Evolutionary conservation across 768 basidiomycete species (phyloP).

Genomic region (Ramaria sp.): DNA sequence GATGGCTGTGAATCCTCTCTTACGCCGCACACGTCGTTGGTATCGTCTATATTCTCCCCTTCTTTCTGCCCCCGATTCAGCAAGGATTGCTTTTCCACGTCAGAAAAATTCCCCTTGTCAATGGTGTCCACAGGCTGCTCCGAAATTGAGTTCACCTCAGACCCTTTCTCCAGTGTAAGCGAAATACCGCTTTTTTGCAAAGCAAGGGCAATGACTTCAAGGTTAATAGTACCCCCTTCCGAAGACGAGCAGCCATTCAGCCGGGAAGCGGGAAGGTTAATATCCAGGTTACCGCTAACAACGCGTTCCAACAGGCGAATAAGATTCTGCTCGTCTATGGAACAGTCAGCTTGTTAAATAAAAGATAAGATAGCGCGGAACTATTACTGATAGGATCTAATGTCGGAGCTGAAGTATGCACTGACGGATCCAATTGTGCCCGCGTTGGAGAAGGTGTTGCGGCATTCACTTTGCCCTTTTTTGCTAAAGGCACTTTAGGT

Average conservation of each 20-base stretch:
- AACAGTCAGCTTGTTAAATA: background rate
- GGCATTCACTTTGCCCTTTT: background rate
- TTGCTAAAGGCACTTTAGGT: background rate
- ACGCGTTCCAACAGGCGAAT: constrained; percentile 8
- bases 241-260: background rate
- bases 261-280: constrained; percentile 5
- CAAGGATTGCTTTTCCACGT: background rate
- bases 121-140: background rate
- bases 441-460: background rate
- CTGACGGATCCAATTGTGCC: background rate
- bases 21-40: too few species aligned
- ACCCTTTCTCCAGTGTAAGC: background rate
- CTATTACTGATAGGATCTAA: constrained; percentile 6
- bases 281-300: constrained; percentile 6
- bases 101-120: background rate
- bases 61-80: background rate
- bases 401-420: background rate
- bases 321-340: constrained; percentile 6
- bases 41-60: too few species aligned
- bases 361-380: background rate
- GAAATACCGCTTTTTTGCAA: constrained; percentile 5
- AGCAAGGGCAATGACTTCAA: constrained; percentile 3
- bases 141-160: background rate
- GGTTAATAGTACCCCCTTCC: background rate
- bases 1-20: background rate